phyloP scores from a whole-genome alignment of 202 grass and related monocot species.

The Eragrostis tef region DNA sequence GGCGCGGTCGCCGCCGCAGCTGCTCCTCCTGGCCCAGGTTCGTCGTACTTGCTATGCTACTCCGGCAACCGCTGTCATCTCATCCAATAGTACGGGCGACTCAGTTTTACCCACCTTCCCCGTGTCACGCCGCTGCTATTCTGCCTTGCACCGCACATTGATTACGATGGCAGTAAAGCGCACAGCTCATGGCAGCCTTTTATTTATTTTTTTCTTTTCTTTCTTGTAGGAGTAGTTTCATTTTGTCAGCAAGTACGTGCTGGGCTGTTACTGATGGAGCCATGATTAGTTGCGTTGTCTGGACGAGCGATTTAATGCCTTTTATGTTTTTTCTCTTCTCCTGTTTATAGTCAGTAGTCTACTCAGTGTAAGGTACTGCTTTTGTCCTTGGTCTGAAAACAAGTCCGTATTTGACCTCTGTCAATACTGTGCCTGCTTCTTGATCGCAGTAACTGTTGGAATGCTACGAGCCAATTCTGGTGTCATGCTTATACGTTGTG shows the following conservation, averaged over 20 bases:
- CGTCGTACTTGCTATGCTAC: neutral
- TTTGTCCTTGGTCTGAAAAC: conserved; percentile 35
- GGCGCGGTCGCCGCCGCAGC: neutral
- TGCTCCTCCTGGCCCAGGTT: conserved; percentile 19
- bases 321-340: conserved; percentile 11
- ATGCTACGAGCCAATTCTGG: neutral
- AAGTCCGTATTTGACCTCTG: conserved; percentile 15
- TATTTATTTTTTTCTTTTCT: neutral
- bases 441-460: neutral
- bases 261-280: conserved; percentile 31
- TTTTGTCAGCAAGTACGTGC: conserved; percentile 4
- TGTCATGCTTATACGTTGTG: neutral
- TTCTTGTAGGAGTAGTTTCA: conserved; percentile 3
- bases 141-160: neutral
- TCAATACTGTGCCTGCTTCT: conserved; percentile 33
- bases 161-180: neutral
- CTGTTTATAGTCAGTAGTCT: conserved; percentile 20
- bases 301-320: conserved; percentile 11
- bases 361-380: neutral
- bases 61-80: neutral
- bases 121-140: neutral
- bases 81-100: neutral
- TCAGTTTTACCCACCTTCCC: neutral
- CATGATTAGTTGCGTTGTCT: conserved; percentile 39
- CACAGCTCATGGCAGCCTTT: neutral